phyloP scores from a whole-genome alignment of 2,329 filamentous ascomycete genomes.

The Hymenoscyphus linearis region DNA sequence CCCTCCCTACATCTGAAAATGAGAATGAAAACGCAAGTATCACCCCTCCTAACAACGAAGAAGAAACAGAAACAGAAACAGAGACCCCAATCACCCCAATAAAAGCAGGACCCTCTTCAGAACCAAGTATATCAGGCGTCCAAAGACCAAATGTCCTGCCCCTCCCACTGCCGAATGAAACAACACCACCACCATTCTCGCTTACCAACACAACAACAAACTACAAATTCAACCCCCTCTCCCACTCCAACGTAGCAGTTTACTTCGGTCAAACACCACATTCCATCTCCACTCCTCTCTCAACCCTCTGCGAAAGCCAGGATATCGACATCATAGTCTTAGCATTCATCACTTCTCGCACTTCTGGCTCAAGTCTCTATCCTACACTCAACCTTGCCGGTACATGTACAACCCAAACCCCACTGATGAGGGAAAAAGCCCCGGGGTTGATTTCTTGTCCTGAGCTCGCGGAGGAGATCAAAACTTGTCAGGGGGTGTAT shows the following conservation, averaged over 20 bases:
- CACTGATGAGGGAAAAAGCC: constrained; percentile 31
- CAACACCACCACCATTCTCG: not conserved
- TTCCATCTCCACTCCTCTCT: constrained; percentile 28
- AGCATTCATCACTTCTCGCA: constrained; percentile 19
- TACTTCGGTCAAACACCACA: constrained; percentile 31
- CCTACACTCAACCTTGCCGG: constrained; percentile 30
- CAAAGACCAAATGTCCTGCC: not conserved
- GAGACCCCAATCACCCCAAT: not conserved
- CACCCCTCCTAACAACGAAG: not conserved
- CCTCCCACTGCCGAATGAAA: not conserved
- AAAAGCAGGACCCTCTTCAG: too few species aligned
- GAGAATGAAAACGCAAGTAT: not conserved
- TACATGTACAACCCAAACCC: constrained; percentile 32
- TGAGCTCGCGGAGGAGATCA: constrained; percentile 28
- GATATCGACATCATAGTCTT: constrained; percentile 35
- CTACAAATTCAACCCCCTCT: constrained; percentile 27
- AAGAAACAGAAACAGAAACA: not conserved
- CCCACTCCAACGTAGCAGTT: constrained; percentile 30
- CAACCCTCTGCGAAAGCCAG: constrained; percentile 30
- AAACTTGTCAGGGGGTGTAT: constrained; percentile 32
- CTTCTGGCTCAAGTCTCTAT: constrained; percentile 12
- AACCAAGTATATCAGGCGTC: too few species aligned
- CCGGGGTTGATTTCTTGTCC: constrained; percentile 37
- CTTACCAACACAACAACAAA: not conserved
- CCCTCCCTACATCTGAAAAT: not conserved